phyloP scores from a whole-genome alignment of 441 rosid genomes.

The Populus hybrid region DNA sequence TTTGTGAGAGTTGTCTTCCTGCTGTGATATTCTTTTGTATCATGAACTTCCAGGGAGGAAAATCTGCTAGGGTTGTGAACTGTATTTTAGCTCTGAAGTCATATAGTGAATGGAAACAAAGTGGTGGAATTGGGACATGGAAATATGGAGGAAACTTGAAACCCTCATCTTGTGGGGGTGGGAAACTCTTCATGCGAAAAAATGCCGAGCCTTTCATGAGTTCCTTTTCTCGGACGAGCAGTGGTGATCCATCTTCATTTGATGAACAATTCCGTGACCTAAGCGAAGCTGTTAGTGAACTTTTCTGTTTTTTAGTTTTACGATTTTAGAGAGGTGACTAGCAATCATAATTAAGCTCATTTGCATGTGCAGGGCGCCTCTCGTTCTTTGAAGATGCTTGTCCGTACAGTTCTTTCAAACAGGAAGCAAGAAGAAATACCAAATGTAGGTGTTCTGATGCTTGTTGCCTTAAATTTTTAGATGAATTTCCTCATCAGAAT shows the following conservation, averaged over 20 bases:
- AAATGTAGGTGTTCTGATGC: conserved; percentile 40
- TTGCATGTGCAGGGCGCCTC: conserved; percentile 45
- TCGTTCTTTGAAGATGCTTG: conserved; percentile 50
- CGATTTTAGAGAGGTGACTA: neutral
- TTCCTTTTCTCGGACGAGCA: conserved; percentile 43
- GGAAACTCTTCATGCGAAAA: conserved; percentile 66
- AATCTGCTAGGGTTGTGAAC: conserved; percentile 76
- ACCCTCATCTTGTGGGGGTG: conserved; percentile 44
- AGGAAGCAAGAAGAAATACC: conserved; percentile 84
- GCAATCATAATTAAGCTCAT: conserved; percentile 9
- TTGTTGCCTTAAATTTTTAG: neutral
- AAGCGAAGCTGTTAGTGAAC: conserved; percentile 61
- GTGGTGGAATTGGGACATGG: conserved; percentile 84
- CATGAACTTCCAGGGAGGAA: conserved; percentile 71
- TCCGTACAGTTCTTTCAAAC: conserved; percentile 60
- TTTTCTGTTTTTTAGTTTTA: conserved; percentile 14
- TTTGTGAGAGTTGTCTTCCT: conserved; percentile 1
- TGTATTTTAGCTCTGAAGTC: conserved; percentile 87
- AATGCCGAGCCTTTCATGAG: conserved; percentile 65
- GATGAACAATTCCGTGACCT: conserved; percentile 29
- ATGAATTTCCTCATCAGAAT: neutral
- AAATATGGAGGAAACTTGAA: conserved; percentile 77
- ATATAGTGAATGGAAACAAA: conserved; percentile 85
- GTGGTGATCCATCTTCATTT: conserved; percentile 32
- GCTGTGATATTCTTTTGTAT: neutral